Base-by-base conservation (phyloP, 768 basidiomycete genomes). In the Suillus subaureus region DNA sequence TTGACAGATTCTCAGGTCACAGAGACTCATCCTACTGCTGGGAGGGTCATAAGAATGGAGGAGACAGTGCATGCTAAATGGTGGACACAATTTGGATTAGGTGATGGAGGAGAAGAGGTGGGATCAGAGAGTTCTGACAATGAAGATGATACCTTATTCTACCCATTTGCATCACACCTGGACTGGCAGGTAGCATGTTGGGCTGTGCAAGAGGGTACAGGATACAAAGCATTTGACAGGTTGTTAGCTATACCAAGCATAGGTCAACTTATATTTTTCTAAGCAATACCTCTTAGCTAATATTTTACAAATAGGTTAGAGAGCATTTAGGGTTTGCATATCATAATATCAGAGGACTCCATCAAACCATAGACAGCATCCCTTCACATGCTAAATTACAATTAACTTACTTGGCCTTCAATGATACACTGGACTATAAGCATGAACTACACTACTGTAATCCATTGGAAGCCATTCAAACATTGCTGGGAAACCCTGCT, bases 201-300 rank as follows among this genome's bases (percentile, higher is more conserved):
- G 63, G 54, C 35, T n/a, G 40, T 64, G 23, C 63, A 64, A 43
- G 55, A 64, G 26, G 63, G 63, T 13, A 64, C 58, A 28, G 55
- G 63, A 8, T 55, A 64, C 28, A 64, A 64, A 42, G 33, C 33
- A 26, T 64, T 64, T 60, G 63, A 64, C 33, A 33, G 54, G n/a
- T 42, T 64, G 23, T 37, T 64, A 15, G 54, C 63, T 28, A 64
- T 64, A 60, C 63, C 63, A 31, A 37, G 54, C 6, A 37, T 64
- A 42, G 1, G 54, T 39, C n/a, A 37, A 37, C 37, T 37, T 37
- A 37, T 12, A 37, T 37, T 11, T 37, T 11, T 37, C 11, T 11
- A 11, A 37, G 9, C 11, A 12, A 37, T 37, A 37, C 12, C 37
- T 1, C 31, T 31, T 37, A 12, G 37, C 37, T 37, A 11, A 37